Evolutionary conservation across 306 rosid genomes (phyloP), one percentile per base, ranked within the genome.

Genomic region (Dalbergia cochinchinensis): DNA sequence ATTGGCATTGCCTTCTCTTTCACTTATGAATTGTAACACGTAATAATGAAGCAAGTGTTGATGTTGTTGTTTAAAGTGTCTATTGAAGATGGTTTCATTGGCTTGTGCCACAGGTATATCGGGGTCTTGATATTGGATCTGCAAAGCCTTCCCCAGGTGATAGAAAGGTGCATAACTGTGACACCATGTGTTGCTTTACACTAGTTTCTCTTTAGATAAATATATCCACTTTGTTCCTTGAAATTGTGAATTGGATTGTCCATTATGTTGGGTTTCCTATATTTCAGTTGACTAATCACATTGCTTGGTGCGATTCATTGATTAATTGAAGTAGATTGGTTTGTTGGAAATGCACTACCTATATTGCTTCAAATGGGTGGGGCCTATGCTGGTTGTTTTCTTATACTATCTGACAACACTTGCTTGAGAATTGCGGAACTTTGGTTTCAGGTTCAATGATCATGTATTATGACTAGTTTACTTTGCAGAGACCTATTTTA

Each of bases 71-170:
- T 19, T 14, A 12, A 10, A 53, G 67, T 58, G 14, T 76, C 65
- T 33, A 18, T 65, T 77, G 51, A 71, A 22, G 44, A 41, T 69
- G 64, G 15, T 16, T 77, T 71, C 7, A 0, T 39, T 68, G 60
- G 69, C 41, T 63, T 78, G 47, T 77, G 58, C 48, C 34, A 1
- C 89, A 95, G 98, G 94, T 95, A 9, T 95, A 91, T 82, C 85
- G 81, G 63, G 98, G 97, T 78, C 97, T 95, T 79, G 98, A 95
- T 80, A 47, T 95, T 80, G 99, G 98, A 80, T 95, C 98, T 41
- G 99, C 98, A 4, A 95, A 92, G 92, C 97, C 99, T 78, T 88
- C 98, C 31, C 73, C 74, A 47, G 45, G 74, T 37, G 96, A 95
- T 63, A 89, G 97, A 89, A 83, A 90, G 94, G 98, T 92, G 80